Percentiles rank a stretch among this genome's conserved stretches.
Conservation (phyloP, 768 basidiomycete genomes). For the Kwoniella sp. region DNA sequence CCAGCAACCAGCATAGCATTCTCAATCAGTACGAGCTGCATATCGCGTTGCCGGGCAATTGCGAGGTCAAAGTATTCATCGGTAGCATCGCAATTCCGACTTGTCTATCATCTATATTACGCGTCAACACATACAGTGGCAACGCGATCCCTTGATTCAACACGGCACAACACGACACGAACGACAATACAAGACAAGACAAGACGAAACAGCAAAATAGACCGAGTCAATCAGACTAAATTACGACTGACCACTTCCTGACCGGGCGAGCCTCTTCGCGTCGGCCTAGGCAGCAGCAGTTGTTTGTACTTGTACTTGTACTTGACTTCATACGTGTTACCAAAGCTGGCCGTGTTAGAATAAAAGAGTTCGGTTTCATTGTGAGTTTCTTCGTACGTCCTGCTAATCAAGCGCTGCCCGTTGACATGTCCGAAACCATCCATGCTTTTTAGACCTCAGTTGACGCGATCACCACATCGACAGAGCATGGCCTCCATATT, state of each 20-base stretch:
- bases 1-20: too few relatives aligned
- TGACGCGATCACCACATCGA: neutral
- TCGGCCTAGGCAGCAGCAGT: neutral
- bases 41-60: neutral
- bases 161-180: neutral
- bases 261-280: neutral
- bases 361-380: too few relatives aligned
- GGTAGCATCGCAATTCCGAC: neutral
- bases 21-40: neutral
- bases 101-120: neutral
- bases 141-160: neutral
- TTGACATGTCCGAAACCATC: neutral
- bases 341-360: too few relatives aligned
- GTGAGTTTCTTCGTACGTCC: neutral
- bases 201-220: neutral
- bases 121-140: neutral
- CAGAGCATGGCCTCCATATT: conserved; percentile 24
- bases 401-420: neutral
- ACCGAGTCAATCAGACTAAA: neutral
- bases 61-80: neutral
- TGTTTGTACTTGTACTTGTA: neutral
- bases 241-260: neutral
- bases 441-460: neutral
- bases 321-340: too few relatives aligned
- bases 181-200: neutral